These are phyloP conservation scores for Craterostigma plantagineum DNA, from an alignment of 257 asterid species.

Conservation along the genomic window DNA sequence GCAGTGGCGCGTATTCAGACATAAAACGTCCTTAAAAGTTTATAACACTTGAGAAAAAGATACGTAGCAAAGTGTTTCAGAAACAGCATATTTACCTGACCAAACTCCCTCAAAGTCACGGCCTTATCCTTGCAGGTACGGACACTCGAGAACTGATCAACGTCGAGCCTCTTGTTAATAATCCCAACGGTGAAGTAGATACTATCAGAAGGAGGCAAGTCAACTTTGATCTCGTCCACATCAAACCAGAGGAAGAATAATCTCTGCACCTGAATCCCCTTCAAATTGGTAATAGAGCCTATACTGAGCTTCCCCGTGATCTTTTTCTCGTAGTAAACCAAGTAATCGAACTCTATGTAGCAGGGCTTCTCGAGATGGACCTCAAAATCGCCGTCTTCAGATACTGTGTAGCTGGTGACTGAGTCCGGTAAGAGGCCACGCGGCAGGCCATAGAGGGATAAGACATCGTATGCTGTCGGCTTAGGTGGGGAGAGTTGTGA, in stretches of 20 bases:
- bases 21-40: too few species aligned
- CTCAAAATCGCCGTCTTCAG: slow-evolving; percentile 59
- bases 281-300: slow-evolving; percentile 47
- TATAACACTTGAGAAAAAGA: too few species aligned
- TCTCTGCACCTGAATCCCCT: slow-evolving; percentile 73
- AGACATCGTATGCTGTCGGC: slow-evolving; percentile 54
- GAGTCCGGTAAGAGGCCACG: slow-evolving; percentile 77
- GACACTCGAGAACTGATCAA: slow-evolving; percentile 56
- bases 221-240: slow-evolving; percentile 76
- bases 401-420: slow-evolving; percentile 43
- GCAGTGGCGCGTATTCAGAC: too few species aligned
- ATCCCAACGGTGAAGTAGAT: slow-evolving; percentile 77
- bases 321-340: slow-evolving; percentile 53
- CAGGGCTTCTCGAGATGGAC: slow-evolving; percentile 51
- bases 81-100: too few species aligned
- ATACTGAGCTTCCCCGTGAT: slow-evolving; percentile 54
- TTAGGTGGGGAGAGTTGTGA: slow-evolving; percentile 10
- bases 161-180: slow-evolving; percentile 66
- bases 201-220: slow-evolving; percentile 62
- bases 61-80: too few species aligned
- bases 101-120: too few species aligned
- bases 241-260: slow-evolving; percentile 70
- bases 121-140: slow-evolving; percentile 58
- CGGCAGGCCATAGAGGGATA: slow-evolving; percentile 56
- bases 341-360: slow-evolving; percentile 66